Percentiles rank a stretch among this genome's conserved stretches.
Conservation (phyloP, 257 asterid species). For the Nicotiana attenuata region DNA sequence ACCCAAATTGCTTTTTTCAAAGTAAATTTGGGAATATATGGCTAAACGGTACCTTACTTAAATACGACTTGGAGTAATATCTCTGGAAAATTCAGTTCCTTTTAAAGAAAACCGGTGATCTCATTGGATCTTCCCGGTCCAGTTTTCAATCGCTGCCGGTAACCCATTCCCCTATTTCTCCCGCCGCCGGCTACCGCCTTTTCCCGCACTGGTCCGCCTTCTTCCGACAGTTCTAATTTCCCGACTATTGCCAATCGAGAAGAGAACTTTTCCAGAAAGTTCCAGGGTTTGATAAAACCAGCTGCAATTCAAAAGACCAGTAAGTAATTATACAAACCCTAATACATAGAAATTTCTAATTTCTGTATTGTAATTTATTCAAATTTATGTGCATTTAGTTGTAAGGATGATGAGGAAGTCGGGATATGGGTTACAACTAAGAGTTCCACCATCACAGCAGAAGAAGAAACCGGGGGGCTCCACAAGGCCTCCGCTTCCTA, state of each 20-base stretch:
- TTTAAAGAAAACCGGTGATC: too few relatives aligned
- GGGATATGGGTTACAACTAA: conserved; percentile 75
- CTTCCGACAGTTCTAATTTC: neutral
- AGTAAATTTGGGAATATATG: too few relatives aligned
- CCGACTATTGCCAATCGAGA: neutral
- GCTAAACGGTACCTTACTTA: too few relatives aligned
- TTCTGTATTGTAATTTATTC: neutral
- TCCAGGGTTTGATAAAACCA: neutral
- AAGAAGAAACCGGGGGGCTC: conserved; percentile 47
- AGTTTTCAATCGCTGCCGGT: too few relatives aligned
- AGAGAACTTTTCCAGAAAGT: neutral
- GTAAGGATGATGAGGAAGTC: conserved; percentile 27
- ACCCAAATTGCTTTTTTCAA: too few relatives aligned
- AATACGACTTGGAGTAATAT: too few relatives aligned
- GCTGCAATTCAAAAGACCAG: neutral
- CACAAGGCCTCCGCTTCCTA: conserved; percentile 50
- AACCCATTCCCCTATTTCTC: too few relatives aligned
- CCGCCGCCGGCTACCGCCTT: neutral
- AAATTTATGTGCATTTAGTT: too few relatives aligned
- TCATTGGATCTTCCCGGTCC: too few relatives aligned
- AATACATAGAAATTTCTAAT: too few relatives aligned
- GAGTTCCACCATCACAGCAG: conserved; percentile 65
- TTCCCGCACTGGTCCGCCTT: neutral
- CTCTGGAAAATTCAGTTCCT: too few relatives aligned
- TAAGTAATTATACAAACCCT: neutral